A percentile compares a stretch with the other conserved stretches of the same genome.
Conservation (phyloP, 176 grass and related monocot species). For the Otatea glauca region DNA sequence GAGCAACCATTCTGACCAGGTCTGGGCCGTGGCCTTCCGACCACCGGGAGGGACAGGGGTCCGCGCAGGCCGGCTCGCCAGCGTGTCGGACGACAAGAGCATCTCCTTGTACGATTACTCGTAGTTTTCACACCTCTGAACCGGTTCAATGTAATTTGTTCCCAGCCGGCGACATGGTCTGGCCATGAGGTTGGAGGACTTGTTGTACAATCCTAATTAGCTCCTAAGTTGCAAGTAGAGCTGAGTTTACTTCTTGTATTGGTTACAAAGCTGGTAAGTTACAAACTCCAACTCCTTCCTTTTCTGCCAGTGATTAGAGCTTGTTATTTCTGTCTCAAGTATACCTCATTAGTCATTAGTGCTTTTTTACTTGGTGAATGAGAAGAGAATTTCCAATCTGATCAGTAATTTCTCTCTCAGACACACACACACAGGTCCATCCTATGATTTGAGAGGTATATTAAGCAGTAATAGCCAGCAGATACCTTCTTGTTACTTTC, state of each 20-base stretch:
- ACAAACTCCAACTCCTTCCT: background rate
- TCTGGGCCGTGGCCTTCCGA: conserved; percentile 79
- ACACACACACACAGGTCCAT: too few relatives aligned
- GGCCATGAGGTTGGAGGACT: conserved; percentile 14
- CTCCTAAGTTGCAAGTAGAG: conserved; percentile 25
- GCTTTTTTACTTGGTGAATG: background rate
- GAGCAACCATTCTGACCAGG: conserved; percentile 89
- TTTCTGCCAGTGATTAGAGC: background rate
- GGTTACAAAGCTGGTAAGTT: background rate
- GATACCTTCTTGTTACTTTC: too few relatives aligned
- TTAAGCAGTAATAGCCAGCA: too few relatives aligned
- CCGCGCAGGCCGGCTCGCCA: conserved; percentile 71
- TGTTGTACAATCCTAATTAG: conserved; percentile 38
- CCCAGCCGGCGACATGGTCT: background rate
- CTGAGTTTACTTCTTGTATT: background rate
- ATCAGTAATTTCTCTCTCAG: too few relatives aligned
- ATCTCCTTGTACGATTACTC: conserved; percentile 93
- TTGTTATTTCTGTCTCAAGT: background rate
- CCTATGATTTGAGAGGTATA: too few relatives aligned
- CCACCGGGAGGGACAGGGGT: conserved; percentile 67
- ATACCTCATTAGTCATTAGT: too few relatives aligned
- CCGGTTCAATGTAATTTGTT: background rate
- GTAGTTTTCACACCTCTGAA: background rate
- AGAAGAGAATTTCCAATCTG: background rate
- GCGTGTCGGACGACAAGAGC: conserved; percentile 81